phyloP scores from a whole-genome alignment of 257 asterid species.

The Rubia yunnanensis region DNA sequence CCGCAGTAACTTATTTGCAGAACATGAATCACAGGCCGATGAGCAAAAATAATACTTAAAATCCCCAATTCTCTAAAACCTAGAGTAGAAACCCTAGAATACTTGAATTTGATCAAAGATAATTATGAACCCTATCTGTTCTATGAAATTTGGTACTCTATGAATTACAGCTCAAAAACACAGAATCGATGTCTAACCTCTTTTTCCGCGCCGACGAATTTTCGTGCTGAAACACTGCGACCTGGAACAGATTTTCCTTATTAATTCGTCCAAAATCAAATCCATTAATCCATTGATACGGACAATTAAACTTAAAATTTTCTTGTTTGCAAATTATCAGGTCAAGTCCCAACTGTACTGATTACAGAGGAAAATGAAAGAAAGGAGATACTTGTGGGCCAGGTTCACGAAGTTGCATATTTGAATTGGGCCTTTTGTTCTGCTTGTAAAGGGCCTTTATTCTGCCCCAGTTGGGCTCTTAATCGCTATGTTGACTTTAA shows the following conservation, averaged over 20 bases:
- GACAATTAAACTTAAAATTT: too few species aligned
- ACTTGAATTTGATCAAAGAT: not conserved
- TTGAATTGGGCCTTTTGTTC: not conserved
- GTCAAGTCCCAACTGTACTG: too few species aligned
- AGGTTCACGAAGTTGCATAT: not conserved
- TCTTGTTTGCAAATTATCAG: not conserved
- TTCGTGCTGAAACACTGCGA: not conserved
- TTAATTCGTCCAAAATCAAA: not conserved
- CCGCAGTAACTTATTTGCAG: not conserved
- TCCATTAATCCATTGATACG: too few species aligned
- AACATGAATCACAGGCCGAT: not conserved
- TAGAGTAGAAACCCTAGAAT: not conserved
- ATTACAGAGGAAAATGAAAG: not conserved
- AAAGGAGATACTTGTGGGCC: not conserved
- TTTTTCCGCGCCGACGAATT: not conserved
- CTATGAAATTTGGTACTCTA: not conserved
- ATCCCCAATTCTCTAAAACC: not conserved
- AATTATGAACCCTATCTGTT: conserved; percentile 8
- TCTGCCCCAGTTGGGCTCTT: too few species aligned
- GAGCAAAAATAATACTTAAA: not conserved
- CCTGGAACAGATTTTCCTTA: not conserved
- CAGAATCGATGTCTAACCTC: conserved; percentile 5
- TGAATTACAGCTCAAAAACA: not conserved
- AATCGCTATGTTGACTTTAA: too few species aligned
- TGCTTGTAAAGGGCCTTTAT: not conserved